A percentile compares a stretch with the other conserved stretches of the same genome.
These are phyloP conservation scores for Linderniella brevidens DNA, from an alignment of 257 asterid species.

Conservation along the genomic window DNA sequence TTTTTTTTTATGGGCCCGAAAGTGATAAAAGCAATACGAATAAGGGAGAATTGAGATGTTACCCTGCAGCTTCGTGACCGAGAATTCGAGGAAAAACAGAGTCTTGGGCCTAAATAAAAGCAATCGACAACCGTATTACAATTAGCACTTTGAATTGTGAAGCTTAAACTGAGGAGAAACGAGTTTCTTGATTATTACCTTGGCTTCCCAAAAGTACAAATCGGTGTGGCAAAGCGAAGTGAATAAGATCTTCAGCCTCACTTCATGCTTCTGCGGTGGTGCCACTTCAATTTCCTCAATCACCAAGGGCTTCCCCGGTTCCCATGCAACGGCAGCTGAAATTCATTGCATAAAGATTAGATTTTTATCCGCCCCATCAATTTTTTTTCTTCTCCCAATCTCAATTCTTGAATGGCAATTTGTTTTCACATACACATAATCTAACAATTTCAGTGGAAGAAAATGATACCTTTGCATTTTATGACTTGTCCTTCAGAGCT, in stretches of 20 bases:
- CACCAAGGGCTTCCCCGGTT: slow-evolving; percentile 58
- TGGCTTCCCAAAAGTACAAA: slow-evolving; percentile 73
- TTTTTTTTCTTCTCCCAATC: neutral
- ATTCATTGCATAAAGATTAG: neutral
- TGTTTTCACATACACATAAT: neutral
- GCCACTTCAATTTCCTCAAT: slow-evolving; percentile 67
- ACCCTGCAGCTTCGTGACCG: slow-evolving; percentile 91
- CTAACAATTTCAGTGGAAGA: neutral
- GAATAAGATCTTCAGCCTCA: slow-evolving; percentile 49
- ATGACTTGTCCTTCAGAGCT: slow-evolving; percentile 41
- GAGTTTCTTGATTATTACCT: slow-evolving; percentile 21
- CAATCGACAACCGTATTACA: too few relatives aligned
- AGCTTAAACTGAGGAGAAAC: neutral
- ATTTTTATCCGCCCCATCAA: neutral
- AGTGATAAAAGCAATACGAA: too few relatives aligned
- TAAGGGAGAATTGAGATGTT: slow-evolving; percentile 2
- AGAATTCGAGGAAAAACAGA: slow-evolving; percentile 62
- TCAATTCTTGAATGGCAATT: too few relatives aligned
- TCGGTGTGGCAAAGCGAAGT: slow-evolving; percentile 75
- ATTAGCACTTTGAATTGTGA: neutral
- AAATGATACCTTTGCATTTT: slow-evolving; percentile 24
- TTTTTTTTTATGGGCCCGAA: too few relatives aligned
- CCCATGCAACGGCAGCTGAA: slow-evolving; percentile 60
- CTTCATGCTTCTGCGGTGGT: slow-evolving; percentile 70
- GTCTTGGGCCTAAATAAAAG: slow-evolving; percentile 36